Evolutionary conservation across 2,329 filamentous ascomycete genomes (phyloP), one percentile per base, ranked within the genome.

Genomic region (Xylaria sp.): DNA sequence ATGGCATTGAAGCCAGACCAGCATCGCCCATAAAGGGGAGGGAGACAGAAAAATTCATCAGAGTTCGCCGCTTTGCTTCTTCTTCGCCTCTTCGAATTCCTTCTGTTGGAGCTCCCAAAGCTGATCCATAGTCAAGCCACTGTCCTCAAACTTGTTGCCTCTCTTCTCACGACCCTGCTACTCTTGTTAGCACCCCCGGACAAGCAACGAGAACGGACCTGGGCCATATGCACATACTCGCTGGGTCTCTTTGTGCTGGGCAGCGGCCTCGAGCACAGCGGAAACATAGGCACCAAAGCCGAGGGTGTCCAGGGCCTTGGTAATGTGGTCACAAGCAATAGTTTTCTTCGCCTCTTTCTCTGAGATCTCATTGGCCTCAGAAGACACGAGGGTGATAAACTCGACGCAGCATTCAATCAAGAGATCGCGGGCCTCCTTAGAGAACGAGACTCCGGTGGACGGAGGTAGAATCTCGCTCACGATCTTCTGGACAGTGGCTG

Each of bases 331-430:
- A 74, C 91, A 96, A 10, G 93, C 93, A 68, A 99, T 99, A 3
- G 94, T 99, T 83, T 99, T 99, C 80, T 99, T 99, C 54, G 92
- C 91, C 71, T 99, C 94, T 76, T 96, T 96, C 74, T 99, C 94
- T 10, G 92, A 95, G 65, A 99, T 99, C 70, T 99, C 94, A 76
- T 99, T 99, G 63, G 94, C 94, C 78, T 99, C 93, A 52, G 91
- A 96, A n/a, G 92, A 97, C 68, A 99, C 90, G 70, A 99, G 85
- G 16, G 94, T 97, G 75, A 99, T 97, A 75, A 99, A 99, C 75
- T 99, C 94, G 70, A 99, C 93, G 72, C 94, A 99, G 78, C 94
- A 97, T 79, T 97, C 94, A 70, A 99, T 99, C 55, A 99, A 82
- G 2, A 97, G 82, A 72, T 99, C 94, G 61, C 94, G 88, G 10